phyloP scores from a whole-genome alignment of 2,329 filamentous ascomycete species.

The Talaromyces sp. region DNA sequence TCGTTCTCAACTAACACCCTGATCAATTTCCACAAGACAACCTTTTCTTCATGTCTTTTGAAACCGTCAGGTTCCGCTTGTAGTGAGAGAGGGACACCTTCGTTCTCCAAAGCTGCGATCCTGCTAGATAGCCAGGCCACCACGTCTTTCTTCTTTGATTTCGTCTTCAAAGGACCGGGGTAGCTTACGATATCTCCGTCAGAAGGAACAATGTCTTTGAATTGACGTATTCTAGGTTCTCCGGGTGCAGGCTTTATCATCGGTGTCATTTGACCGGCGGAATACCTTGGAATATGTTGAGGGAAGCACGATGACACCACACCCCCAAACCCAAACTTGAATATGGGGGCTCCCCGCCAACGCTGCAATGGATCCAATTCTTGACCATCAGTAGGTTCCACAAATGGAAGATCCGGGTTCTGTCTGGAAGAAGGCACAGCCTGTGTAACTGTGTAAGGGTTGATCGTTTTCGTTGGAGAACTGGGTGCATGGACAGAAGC shows the following conservation, averaged over 20 bases:
- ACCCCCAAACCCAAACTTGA: constrained; percentile 85
- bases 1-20: constrained; percentile 80
- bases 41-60: constrained; percentile 71
- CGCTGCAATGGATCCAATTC: constrained; percentile 71
- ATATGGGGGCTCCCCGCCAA: constrained; percentile 85
- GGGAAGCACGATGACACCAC: constrained; percentile 80
- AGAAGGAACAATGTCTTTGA: constrained; percentile 68
- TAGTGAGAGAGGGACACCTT: constrained; percentile 42
- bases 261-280: constrained; percentile 64
- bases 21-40: constrained; percentile 83
- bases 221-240: constrained; percentile 70
- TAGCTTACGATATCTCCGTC: constrained; percentile 72
- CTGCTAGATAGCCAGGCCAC: constrained; percentile 72
- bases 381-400: constrained; percentile 52
- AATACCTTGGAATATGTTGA: constrained; percentile 80
- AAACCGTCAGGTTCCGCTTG: constrained; percentile 45
- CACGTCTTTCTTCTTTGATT: constrained; percentile 93
- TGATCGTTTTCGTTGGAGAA: constrained; percentile 34
- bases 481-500: constrained; percentile 50
- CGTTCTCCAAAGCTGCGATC: constrained; percentile 67
- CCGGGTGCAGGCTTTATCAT: constrained; percentile 79
- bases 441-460: constrained; percentile 30
- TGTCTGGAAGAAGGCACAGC: constrained; percentile 32
- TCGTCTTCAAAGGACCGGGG: constrained; percentile 81
- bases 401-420: constrained; percentile 50